Evolutionary conservation across 164 flowering plant genomes (phyloP), one percentile per base, ranked within the genome.

Genomic region (Buxus sempervirens): DNA sequence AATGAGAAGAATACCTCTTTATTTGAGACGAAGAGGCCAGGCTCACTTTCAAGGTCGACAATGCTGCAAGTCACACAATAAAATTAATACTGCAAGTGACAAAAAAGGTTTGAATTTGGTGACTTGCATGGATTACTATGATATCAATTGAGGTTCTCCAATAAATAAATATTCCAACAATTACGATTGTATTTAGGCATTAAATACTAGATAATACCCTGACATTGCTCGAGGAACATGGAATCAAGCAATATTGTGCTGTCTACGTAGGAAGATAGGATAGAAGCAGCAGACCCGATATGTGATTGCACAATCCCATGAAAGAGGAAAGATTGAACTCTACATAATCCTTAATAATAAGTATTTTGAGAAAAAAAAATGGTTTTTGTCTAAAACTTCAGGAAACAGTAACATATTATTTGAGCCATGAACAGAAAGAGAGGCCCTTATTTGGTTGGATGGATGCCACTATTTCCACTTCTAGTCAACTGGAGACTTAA

Each of bases 31-130:
- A 95, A 88, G 38, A 95, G 73, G 32, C 97, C 98, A 45, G 98
- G 97, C 76, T 90, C 94, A 72, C 96, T 91, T 79, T 95, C 97
- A 32, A 91, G 90, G 10, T 86, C 93, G 15, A 90, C 92, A 73
- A 76, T 88, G 72, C 98, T 95, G 88, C 76, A 83, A 57, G 22
- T 27, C 58, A 68, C 18, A 66, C 13, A 54, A 63, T 3, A 57
- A 49, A 49, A 13, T 65, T 7, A n/a, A n/a, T 41, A 0, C 12
- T 13, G 23, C 5, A 14, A 48, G 5, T 45, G 27, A 19, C 18
- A n/a, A n/a, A n/a, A n/a, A n/a, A n/a, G n/a, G n/a, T n/a, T n/a
- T n/a, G n/a, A n/a, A n/a, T n/a, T n/a, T n/a, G n/a, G n/a, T n/a
- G n/a, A n/a, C 53, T 63, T 21, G 55, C 27, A 42, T 7, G 18